These are phyloP conservation scores for Conidiobolus coronatus DNA, from an alignment of 371 early-diverging fungal species.

Conservation along the genomic window DNA sequence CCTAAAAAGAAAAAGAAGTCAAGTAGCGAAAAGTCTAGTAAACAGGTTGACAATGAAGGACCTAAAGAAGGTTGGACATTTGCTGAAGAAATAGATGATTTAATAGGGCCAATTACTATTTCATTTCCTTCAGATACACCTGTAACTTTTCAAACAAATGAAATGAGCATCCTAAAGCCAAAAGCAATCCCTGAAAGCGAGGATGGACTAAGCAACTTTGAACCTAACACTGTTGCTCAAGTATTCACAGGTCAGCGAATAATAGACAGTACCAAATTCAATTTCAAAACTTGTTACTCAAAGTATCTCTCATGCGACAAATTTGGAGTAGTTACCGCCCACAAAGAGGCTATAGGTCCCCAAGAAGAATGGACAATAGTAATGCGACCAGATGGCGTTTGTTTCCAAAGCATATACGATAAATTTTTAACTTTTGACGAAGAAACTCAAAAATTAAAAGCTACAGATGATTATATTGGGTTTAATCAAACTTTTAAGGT, in stretches of 20 bases:
- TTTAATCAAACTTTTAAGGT: constrained; percentile 46
- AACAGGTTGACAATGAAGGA: no score
- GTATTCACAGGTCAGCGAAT: constrained; percentile 41
- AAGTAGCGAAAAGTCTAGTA: no score
- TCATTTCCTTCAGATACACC: no score
- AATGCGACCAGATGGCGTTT: constrained; percentile 43
- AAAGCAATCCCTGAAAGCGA: not conserved
- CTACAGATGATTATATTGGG: constrained; percentile 46
- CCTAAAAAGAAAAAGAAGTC: no score
- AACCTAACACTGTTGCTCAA: constrained; percentile 38
- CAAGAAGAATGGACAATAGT: constrained; percentile 56
- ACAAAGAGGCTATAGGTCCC: constrained; percentile 53
- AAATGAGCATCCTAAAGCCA: no score
- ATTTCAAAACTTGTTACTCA: constrained; percentile 36
- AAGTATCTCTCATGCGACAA: constrained; percentile 59
- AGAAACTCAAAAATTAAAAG: constrained; percentile 18
- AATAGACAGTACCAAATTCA: constrained; percentile 23
- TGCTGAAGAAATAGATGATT: no score
- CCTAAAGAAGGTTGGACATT: no score
- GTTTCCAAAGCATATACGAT: constrained; percentile 31
- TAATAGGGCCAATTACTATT: no score
- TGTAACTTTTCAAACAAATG: no score
- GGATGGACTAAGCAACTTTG: constrained; percentile 11
- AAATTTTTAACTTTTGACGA: constrained; percentile 37
- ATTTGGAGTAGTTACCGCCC: constrained; percentile 46